These are phyloP conservation scores for Aureobasidium sp. DNA, from an alignment of 2,329 filamentous ascomycete genomes.

Conservation along the genomic window DNA sequence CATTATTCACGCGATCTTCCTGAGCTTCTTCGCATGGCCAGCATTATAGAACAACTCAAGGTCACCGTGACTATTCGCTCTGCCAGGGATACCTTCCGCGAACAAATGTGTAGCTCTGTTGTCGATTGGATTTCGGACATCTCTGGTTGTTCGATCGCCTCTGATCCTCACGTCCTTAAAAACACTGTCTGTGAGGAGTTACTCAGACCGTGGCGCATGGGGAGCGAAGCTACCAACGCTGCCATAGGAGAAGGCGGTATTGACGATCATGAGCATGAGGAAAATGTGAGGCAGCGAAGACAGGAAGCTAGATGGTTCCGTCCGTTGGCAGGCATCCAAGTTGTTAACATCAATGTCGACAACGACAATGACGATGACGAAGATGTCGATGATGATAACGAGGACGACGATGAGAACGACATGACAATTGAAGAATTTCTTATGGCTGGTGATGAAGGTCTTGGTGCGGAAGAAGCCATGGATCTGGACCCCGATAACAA, in stretches of 20 bases:
- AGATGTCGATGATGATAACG: conserved; percentile 42
- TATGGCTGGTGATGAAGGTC: conserved; percentile 30
- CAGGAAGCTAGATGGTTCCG: conserved; percentile 35
- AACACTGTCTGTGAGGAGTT: conserved; percentile 85
- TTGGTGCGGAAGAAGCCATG: conserved; percentile 32
- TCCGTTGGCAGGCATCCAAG: conserved; percentile 24
- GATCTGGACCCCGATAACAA: conserved; percentile 37
- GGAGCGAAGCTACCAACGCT: conserved; percentile 75
- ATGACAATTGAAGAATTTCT: conserved; percentile 27
- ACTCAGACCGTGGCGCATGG: conserved; percentile 77
- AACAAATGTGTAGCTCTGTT: conserved; percentile 97
- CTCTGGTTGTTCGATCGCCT: conserved; percentile 75
- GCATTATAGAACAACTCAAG: conserved; percentile 88
- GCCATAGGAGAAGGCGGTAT: conserved; percentile 71
- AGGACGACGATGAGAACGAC: conserved; percentile 30
- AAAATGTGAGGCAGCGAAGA: conserved; percentile 36
- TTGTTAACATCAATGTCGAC: conserved; percentile 29
- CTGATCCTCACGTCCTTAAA: conserved; percentile 71
- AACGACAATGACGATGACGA: conserved; percentile 39
- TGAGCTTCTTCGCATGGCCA: conserved; percentile 68
- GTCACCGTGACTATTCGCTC: conserved; percentile 93
- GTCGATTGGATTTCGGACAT: conserved; percentile 96
- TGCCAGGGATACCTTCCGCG: conserved; percentile 87
- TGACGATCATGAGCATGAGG: conserved; percentile 68
- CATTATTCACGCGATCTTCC: conserved; percentile 67